A percentile compares a stretch with the other conserved stretches of the same genome.
Evolutionary conservation across 805 yeast genomes (phyloP).

Genomic region (Kodamaea lidongshanica): DNA sequence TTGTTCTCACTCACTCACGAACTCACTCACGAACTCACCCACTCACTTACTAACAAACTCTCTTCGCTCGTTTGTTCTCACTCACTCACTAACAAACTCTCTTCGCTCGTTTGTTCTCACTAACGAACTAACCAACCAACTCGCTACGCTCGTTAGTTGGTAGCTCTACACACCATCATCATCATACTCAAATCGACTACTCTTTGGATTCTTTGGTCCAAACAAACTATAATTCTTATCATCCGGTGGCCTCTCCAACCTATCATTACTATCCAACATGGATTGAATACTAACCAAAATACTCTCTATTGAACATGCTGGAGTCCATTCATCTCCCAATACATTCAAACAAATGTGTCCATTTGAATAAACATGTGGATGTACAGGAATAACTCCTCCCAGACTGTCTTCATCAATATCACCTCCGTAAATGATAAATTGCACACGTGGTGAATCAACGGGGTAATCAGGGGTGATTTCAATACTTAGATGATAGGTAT

Average conservation of each 20-base stretch:
- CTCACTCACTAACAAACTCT: too few relatives aligned
- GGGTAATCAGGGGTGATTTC: conserved; percentile 46
- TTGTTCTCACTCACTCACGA: too few relatives aligned
- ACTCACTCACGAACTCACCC: too few relatives aligned
- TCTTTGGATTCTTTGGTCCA: conserved; percentile 57
- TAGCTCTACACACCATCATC: conserved; percentile 48
- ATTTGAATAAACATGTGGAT: conserved; percentile 70
- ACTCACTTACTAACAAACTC: too few relatives aligned
- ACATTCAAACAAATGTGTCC: conserved; percentile 74
- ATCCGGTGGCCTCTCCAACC: conserved; percentile 51
- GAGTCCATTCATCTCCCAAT: conserved; percentile 62
- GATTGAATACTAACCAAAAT: conserved; percentile 56
- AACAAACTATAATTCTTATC: conserved; percentile 41
- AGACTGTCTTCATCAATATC: conserved; percentile 8
- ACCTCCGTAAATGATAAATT: conserved; percentile 32
- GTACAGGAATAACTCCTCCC: conserved; percentile 45
- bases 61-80: too few relatives aligned
- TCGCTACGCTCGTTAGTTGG: too few relatives aligned
- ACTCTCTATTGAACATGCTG: conserved; percentile 48
- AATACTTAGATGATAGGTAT: conserved; percentile 39
- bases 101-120: too few relatives aligned
- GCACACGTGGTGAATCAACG: conserved; percentile 51
- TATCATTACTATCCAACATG: conserved; percentile 48
- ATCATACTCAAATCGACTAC: conserved; percentile 47
- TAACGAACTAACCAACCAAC: too few relatives aligned